Base-by-base conservation (phyloP, 495 filamentous ascomycete species). In the Aspergillus baeticus region DNA sequence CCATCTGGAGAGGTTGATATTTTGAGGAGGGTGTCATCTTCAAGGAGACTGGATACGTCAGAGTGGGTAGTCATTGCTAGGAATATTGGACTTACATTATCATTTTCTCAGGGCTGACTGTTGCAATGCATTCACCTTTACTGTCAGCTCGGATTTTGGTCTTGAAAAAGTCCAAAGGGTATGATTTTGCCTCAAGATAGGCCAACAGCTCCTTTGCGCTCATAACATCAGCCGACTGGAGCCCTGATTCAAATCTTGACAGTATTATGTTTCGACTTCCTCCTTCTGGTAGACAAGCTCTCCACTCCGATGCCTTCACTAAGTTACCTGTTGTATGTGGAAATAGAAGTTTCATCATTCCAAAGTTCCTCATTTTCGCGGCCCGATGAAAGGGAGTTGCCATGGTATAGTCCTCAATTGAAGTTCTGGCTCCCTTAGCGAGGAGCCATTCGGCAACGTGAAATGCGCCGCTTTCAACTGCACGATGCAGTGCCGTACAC, bases 241-340 rank as follows among this genome's bases (percentile, higher is more conserved):
- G 26, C 3, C 45, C 45, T 17, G 45, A 34, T 17, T 33, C 26
- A 31, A 33, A 18, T 48, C 45, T 31, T n/a, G 45, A 31, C 11
- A 48, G 26, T 15, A 48, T 48, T 1, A 48, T 48, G 29, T 48
- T 48, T 26, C n/a, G 45, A 34, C 26, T n/a, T 17, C 29, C 11
- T 5, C 22, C 23, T 10, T 26, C 22, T 18, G n/a, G 45, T 10
- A 48, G 23, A 31, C 45, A 48, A 1, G 45, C 23, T 17, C 45
- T 48, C 45, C 45, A 48, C 10, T 48, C 45, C 5, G 45, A 48
- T 6, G 45, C 45, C 26, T 48, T 35, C 29, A 48, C 45, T 34
- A 35, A 15, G 26, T 29, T 18, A 6, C 15, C 20, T 10, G 45
- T 48, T 3, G 29, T 48, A 29, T 48, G 29, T 3, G 45, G 45